phyloP scores from a whole-genome alignment of 768 basidiomycete species.

The Pulveroboletus ravenelii region DNA sequence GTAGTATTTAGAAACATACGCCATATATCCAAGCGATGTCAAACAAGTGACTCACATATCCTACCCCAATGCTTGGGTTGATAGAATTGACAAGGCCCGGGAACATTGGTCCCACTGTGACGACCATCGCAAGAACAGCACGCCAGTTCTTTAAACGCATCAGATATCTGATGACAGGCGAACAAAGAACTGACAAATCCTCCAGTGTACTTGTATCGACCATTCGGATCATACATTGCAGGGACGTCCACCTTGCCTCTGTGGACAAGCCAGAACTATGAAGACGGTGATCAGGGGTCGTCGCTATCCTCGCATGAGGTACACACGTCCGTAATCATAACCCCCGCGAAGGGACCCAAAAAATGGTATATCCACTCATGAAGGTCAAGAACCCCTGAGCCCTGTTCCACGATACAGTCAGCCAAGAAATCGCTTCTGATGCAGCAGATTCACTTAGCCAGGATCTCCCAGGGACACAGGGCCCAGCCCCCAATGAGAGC shows the following conservation, averaged over 20 bases:
- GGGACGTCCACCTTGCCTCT: constrained; percentile 70
- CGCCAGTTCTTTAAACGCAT: constrained; percentile 65
- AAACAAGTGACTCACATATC: constrained; percentile 54
- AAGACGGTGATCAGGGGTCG: background rate
- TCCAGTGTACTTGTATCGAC: constrained; percentile 71
- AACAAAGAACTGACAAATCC: constrained; percentile 51
- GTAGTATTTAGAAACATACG: constrained; percentile 41
- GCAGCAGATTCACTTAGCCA: constrained; percentile 36
- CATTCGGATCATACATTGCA: constrained; percentile 76
- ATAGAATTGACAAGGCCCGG: constrained; percentile 79
- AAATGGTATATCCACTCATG: constrained; percentile 81
- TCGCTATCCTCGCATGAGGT: background rate
- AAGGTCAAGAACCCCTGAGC: constrained; percentile 70
- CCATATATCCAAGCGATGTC: constrained; percentile 78
- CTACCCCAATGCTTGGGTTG: constrained; percentile 59
- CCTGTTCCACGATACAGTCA: constrained; percentile 9
- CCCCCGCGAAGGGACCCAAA: constrained; percentile 78
- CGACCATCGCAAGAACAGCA: constrained; percentile 59
- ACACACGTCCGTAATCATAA: constrained; percentile 58
- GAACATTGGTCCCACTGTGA: constrained; percentile 64
- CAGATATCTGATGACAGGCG: background rate
- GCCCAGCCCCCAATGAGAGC: constrained; percentile 82
- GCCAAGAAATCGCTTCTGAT: background rate
- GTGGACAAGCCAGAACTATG: constrained; percentile 76
- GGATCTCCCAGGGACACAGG: constrained; percentile 83